These are phyloP conservation scores for Yamadazyma kitorensis DNA, from an alignment of 805 yeast species.

Conservation along the genomic window DNA sequence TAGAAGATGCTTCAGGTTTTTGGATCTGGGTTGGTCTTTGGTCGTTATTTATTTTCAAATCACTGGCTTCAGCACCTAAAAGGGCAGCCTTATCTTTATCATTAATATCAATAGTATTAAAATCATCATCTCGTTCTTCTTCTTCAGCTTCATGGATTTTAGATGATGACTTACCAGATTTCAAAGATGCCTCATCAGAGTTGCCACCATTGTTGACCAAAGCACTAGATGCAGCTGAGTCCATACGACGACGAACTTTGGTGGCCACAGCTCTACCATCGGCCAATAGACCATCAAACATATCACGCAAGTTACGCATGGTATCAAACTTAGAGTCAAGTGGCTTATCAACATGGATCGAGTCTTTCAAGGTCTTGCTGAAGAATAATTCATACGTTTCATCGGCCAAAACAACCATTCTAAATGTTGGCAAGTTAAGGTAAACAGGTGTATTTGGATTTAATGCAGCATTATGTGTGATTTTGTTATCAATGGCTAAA, in stretches of 20 bases:
- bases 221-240: constrained; percentile 52
- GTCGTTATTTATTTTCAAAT: constrained; percentile 4
- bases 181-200: constrained; percentile 23
- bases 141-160: constrained; percentile 26
- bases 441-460: constrained; percentile 76
- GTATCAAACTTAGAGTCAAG: constrained; percentile 45
- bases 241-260: constrained; percentile 86
- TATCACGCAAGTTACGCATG: constrained; percentile 67
- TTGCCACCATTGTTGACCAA: constrained; percentile 12
- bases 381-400: constrained; percentile 89
- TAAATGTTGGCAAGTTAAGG: constrained; percentile 79
- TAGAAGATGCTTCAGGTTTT: constrained; percentile 13
- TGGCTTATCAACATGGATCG: constrained; percentile 63
- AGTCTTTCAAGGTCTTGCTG: constrained; percentile 60
- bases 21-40: constrained; percentile 20
- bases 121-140: constrained; percentile 49
- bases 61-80: constrained; percentile 48
- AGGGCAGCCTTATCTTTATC: constrained; percentile 47
- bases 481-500: constrained; percentile 30
- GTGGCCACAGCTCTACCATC: constrained; percentile 92
- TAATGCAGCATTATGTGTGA: constrained; percentile 73
- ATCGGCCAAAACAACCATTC: constrained; percentile 93
- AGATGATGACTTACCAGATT: constrained; percentile 21
- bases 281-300: constrained; percentile 87
- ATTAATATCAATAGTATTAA: constrained; percentile 36